These are phyloP conservation scores for Neurospora tetraspora DNA, from an alignment of 495 filamentous ascomycete genomes.

Conservation along the genomic window DNA sequence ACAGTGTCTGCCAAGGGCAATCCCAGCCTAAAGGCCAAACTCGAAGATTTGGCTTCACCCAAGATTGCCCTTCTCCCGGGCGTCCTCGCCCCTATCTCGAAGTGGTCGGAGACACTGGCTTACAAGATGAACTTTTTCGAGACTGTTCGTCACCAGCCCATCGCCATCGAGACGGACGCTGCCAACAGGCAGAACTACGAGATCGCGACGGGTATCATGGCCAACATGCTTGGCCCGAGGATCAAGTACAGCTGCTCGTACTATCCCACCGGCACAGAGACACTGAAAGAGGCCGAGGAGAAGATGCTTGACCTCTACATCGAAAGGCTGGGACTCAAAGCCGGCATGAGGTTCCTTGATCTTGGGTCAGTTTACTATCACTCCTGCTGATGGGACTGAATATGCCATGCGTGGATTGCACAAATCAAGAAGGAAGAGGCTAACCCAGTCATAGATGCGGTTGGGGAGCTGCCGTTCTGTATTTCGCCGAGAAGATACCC, in stretches of 20 bases:
- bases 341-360: constrained; percentile 54
- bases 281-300: constrained; percentile 50
- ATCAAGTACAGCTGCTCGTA: constrained; percentile 57
- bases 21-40: background rate
- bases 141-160: constrained; percentile 40
- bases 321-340: constrained; percentile 40
- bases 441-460: constrained; percentile 37
- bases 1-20: background rate
- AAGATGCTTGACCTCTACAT: constrained; percentile 53
- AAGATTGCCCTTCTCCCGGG: constrained; percentile 20
- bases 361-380: constrained; percentile 39
- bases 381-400: background rate
- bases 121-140: constrained; percentile 50
- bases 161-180: constrained; percentile 50
- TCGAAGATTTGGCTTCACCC: constrained; percentile 15
- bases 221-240: constrained; percentile 45
- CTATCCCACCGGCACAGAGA: constrained; percentile 46
- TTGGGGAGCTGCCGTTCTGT: constrained; percentile 54
- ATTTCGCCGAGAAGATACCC: constrained; percentile 50
- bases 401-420: background rate
- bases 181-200: constrained; percentile 62
- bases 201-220: constrained; percentile 49
- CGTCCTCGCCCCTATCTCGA: background rate
- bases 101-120: constrained; percentile 25
- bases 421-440: background rate